These are phyloP conservation scores for Micractinium conductrix DNA, from an alignment of 139 green algal genomes.

Conservation along the genomic window DNA sequence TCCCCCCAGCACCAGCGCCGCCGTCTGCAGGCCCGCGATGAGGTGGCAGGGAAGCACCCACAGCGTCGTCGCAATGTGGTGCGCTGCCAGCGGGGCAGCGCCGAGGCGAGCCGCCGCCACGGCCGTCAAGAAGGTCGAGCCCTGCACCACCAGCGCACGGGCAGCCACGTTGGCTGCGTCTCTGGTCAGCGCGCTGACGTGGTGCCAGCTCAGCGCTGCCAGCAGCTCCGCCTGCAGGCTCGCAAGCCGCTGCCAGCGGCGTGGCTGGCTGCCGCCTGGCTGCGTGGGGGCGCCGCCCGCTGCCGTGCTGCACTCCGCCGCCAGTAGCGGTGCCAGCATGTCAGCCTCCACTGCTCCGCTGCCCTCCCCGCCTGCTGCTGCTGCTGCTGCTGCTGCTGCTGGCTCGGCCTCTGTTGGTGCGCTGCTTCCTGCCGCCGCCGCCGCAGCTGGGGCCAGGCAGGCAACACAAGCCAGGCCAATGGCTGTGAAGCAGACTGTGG, in stretches of 20 bases:
- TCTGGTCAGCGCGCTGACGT: neutral
- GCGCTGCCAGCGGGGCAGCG: constrained; percentile 23
- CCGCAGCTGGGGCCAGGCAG: neutral
- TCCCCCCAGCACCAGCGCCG: constrained; percentile 7
- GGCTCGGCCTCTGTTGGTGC: neutral
- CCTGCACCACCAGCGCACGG: constrained; percentile 5
- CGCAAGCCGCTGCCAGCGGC: neutral
- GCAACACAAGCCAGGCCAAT: neutral
- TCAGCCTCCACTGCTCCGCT: neutral
- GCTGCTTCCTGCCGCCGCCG: neutral
- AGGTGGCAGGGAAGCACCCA: constrained; percentile 14
- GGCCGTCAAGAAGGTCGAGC: neutral
- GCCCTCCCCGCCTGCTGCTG: neutral
- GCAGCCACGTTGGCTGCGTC: constrained; percentile 30
- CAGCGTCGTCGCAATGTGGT: constrained; percentile 34
- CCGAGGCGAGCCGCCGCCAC: constrained; percentile 13
- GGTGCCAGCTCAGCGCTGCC: neutral
- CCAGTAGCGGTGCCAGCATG: neutral
- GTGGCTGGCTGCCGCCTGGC: neutral
- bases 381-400: neutral
- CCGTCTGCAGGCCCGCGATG: neutral
- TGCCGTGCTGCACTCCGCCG: neutral
- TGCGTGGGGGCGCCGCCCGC: neutral
- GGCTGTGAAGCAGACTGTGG: neutral
- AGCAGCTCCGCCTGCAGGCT: neutral